These are phyloP conservation scores for Cyclostephanos tholiformis DNA, from an alignment of 108 stramenopile genomes.

Conservation along the genomic window DNA sequence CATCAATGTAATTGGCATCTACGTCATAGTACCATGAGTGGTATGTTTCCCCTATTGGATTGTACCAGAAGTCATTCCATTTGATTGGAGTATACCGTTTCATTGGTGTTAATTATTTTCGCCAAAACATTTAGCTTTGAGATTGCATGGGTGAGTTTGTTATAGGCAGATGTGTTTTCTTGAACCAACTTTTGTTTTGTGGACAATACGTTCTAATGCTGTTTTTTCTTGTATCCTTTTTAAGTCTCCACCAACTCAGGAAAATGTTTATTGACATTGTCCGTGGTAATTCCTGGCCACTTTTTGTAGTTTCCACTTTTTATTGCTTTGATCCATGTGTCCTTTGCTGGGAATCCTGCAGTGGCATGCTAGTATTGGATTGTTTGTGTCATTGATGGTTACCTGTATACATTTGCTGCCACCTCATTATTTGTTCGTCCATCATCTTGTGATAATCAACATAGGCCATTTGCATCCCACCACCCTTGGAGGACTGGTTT, in stretches of 20 bases:
- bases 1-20: constrained; percentile 38
- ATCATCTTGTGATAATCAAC: background rate
- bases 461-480: background rate
- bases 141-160: background rate
- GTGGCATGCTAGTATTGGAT: too few relatives aligned
- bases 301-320: background rate
- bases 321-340: background rate
- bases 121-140: constrained; percentile 12
- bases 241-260: constrained; percentile 12
- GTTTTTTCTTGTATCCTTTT: constrained; percentile 50
- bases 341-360: too few relatives aligned
- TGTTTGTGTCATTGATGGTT: too few relatives aligned
- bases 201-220: constrained; percentile 20
- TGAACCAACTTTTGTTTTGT: constrained; percentile 23
- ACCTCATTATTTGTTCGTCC: too few relatives aligned
- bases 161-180: background rate
- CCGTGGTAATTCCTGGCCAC: constrained; percentile 13
- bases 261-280: constrained; percentile 6
- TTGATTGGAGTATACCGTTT: constrained; percentile 14
- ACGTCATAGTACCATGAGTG: constrained; percentile 18
- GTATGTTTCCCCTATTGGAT: constrained; percentile 11
- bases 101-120: constrained; percentile 8
- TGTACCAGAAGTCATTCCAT: constrained; percentile 8
- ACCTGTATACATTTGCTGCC: too few relatives aligned
- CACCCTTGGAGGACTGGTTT: constrained; percentile 2